Percentiles rank a stretch among this genome's conserved stretches.
These are phyloP conservation scores for Silene noctiflora DNA, from an alignment of 179 eudicot species.

Conservation along the genomic window DNA sequence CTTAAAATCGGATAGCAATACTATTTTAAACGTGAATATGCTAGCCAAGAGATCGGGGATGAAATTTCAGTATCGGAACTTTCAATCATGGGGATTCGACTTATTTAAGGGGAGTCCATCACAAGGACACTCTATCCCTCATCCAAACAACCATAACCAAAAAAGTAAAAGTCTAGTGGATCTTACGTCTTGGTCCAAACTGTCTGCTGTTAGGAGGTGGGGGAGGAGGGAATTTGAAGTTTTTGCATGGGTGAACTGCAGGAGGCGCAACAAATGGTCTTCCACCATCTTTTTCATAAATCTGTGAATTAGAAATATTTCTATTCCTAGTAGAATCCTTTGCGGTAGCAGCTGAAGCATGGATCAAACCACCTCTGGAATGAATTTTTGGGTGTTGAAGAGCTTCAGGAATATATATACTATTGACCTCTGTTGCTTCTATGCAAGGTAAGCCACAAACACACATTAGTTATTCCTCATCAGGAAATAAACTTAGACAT, in stretches of 20 bases:
- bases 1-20: neutral
- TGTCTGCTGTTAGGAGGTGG: conserved; percentile 65
- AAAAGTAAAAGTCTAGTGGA: conserved; percentile 3
- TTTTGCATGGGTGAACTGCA: conserved; percentile 48
- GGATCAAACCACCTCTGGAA: conserved; percentile 17
- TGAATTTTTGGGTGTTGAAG: conserved; percentile 22
- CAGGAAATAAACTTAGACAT: neutral
- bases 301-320: conserved; percentile 17
- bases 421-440: conserved; percentile 41
- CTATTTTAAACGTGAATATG: neutral
- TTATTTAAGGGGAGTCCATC: neutral
- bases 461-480: conserved; percentile 14
- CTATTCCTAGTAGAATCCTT: conserved; percentile 13
- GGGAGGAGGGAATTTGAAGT: conserved; percentile 60
- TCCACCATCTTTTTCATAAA: conserved; percentile 2
- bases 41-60: neutral
- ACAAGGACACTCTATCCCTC: neutral
- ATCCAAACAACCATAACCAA: neutral
- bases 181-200: conserved; percentile 91
- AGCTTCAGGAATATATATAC: conserved; percentile 31
- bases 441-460: conserved; percentile 13
- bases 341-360: conserved; percentile 28
- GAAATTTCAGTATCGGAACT: neutral
- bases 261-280: conserved; percentile 13
- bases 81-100: neutral